phyloP scores from a whole-genome alignment of 768 basidiomycete genomes.

The Hygrophoropsis aurantiaca region DNA sequence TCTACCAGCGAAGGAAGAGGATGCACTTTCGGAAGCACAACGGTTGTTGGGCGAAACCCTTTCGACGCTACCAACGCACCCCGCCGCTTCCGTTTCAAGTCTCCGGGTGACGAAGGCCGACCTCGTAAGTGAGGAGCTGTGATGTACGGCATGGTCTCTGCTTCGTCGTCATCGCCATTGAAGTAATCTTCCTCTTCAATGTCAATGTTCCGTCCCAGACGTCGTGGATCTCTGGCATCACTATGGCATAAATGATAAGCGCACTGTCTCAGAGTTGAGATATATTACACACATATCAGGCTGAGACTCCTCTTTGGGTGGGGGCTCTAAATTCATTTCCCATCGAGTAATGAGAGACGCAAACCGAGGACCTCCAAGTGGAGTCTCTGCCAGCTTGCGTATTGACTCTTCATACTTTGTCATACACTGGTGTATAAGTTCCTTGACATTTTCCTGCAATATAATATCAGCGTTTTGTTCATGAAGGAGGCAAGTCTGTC shows the following conservation, averaged over 20 bases:
- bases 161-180: slow-evolving; percentile 84
- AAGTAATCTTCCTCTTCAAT: slow-evolving; percentile 93
- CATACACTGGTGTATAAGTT: slow-evolving; percentile 83
- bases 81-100: slow-evolving; percentile 62
- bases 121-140: slow-evolving; percentile 22
- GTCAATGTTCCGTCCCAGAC: slow-evolving; percentile 53
- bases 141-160: slow-evolving; percentile 39
- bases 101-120: slow-evolving; percentile 30
- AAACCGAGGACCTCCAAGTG: slow-evolving; percentile 67
- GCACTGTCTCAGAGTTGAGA: background rate
- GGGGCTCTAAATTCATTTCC: slow-evolving; percentile 91
- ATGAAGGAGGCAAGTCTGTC: background rate
- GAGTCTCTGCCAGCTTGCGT: slow-evolving; percentile 58
- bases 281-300: slow-evolving; percentile 47
- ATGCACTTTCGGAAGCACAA: slow-evolving; percentile 46
- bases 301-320: slow-evolving; percentile 51
- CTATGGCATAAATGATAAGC: slow-evolving; percentile 28
- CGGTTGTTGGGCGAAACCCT: slow-evolving; percentile 43
- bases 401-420: slow-evolving; percentile 67
- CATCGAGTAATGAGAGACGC: slow-evolving; percentile 72
- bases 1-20: slow-evolving; percentile 66
- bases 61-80: slow-evolving; percentile 44
- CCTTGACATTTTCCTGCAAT: slow-evolving; percentile 81
- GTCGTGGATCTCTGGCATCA: slow-evolving; percentile 37
- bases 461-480: slow-evolving; percentile 5